A percentile compares a stretch with the other conserved stretches of the same genome.
These are phyloP conservation scores for Candida gigantensis DNA, from an alignment of 1,139 yeast genomes.

Conservation along the genomic window DNA sequence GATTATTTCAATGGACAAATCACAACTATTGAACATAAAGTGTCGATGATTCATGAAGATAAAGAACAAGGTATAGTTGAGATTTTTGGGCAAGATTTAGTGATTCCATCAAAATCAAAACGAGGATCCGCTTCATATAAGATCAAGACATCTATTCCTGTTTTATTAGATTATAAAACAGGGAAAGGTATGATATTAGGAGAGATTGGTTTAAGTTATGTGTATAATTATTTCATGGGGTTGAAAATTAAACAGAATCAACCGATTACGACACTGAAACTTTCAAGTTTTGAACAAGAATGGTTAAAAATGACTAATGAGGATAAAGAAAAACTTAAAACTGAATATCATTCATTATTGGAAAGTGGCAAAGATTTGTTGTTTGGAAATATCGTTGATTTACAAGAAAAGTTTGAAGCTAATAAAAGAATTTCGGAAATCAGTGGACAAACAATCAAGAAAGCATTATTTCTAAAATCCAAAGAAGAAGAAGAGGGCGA, in stretches of 20 bases:
- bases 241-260: background rate
- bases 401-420: conserved; percentile 15
- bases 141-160: conserved; percentile 1
- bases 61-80: conserved; percentile 3
- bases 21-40: conserved; percentile 24
- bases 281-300: conserved; percentile 1
- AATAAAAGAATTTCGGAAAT: background rate
- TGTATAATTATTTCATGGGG: conserved; percentile 9
- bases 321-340: conserved; percentile 26
- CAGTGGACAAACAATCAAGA: conserved; percentile 2
- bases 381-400: conserved; percentile 31
- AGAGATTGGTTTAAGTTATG: conserved; percentile 1
- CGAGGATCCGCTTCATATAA: background rate
- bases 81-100: conserved; percentile 7
- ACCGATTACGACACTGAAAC: background rate
- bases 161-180: conserved; percentile 2
- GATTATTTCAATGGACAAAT: conserved; percentile 35
- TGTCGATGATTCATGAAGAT: background rate
- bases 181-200: conserved; percentile 2
- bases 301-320: conserved; percentile 14
- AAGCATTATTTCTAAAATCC: background rate
- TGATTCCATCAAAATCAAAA: background rate
- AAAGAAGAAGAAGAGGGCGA: background rate
- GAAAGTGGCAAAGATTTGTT: conserved; percentile 32
- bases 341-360: conserved; percentile 30